Conservation (phyloP, 768 basidiomycete species). For the Termitomyces sp. region DNA sequence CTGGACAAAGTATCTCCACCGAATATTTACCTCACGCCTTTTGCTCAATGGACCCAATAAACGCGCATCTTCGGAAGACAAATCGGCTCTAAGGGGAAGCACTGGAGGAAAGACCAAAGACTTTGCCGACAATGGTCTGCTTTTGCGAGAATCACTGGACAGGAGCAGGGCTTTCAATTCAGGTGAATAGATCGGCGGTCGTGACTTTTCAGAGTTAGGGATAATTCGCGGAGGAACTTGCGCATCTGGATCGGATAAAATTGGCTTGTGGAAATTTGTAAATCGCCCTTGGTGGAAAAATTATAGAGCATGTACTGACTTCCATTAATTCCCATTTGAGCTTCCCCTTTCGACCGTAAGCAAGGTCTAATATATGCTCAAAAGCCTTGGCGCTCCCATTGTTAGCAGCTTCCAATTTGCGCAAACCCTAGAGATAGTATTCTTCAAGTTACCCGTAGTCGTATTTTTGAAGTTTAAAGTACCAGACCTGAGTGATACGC, state of each 20-base stretch:
- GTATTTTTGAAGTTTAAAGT: not conserved
- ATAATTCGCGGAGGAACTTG: constrained; percentile 44
- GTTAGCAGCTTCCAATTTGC: constrained; percentile 50
- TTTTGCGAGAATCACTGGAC: constrained; percentile 38
- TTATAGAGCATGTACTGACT: constrained; percentile 30
- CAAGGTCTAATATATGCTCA: constrained; percentile 53
- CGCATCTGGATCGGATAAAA: constrained; percentile 41
- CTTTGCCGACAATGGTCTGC: constrained; percentile 34
- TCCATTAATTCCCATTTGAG: constrained; percentile 63
- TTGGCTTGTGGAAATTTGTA: constrained; percentile 33
- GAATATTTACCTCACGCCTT: constrained; percentile 68
- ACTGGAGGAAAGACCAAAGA: constrained; percentile 45
- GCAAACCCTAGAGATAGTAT: constrained; percentile 38
- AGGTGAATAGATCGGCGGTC: constrained; percentile 61
- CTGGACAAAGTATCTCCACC: constrained; percentile 55
- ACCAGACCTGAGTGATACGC: constrained; percentile 45
- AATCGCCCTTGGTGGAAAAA: not conserved
- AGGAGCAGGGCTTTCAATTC: constrained; percentile 61
- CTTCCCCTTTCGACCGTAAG: constrained; percentile 74
- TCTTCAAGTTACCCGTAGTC: not conserved
- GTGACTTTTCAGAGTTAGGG: constrained; percentile 41
- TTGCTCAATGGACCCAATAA: constrained; percentile 65
- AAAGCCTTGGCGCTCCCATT: constrained; percentile 43
- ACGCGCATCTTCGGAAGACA: constrained; percentile 49
- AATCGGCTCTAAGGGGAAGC: constrained; percentile 52